Conservation (phyloP, 371 early-diverging fungal genomes). For the Funneliformis caledonium region DNA sequence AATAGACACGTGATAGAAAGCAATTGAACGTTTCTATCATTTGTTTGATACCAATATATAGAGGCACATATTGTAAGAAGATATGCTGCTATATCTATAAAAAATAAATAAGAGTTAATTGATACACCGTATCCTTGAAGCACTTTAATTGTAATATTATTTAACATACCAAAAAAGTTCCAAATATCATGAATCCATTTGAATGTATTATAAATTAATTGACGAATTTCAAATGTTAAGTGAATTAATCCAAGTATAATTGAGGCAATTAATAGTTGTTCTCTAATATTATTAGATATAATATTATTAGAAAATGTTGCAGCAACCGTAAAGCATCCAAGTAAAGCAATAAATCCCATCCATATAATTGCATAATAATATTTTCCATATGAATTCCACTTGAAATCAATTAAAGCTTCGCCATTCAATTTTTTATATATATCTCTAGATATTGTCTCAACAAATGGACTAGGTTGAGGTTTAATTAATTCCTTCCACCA, state of each 20-base stretch:
- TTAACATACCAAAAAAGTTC: neutral
- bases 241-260: neutral
- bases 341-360: too few relatives aligned
- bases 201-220: neutral
- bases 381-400: neutral
- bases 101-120: neutral
- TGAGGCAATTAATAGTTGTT: neutral
- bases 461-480: conserved; percentile 7
- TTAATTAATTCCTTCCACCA: neutral
- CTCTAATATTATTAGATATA: neutral
- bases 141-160: too few relatives aligned
- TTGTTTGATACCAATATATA: neutral
- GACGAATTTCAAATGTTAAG: neutral
- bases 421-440: neutral
- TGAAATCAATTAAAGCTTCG: neutral
- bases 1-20: neutral
- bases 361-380: too few relatives aligned
- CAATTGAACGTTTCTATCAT: neutral
- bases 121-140: too few relatives aligned
- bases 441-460: neutral
- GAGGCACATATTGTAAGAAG: neutral
- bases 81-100: neutral
- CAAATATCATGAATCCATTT: neutral
- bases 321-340: too few relatives aligned
- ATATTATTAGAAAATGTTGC: neutral